A percentile compares a stretch with the other conserved stretches of the same genome.
Evolutionary conservation across 306 rosid genomes (phyloP).

Genomic region (Rubus parviflorus): DNA sequence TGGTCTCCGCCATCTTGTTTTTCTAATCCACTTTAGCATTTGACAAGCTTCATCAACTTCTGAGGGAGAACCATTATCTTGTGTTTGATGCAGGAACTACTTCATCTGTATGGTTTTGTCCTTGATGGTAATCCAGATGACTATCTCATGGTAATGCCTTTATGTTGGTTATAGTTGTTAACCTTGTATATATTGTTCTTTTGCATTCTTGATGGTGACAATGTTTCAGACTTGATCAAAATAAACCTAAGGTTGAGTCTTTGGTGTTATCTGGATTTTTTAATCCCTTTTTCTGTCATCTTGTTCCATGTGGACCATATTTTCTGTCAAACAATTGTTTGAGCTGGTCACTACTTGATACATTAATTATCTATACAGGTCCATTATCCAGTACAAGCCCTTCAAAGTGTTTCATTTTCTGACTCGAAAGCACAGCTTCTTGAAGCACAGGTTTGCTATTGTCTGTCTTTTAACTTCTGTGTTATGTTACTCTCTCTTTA

Average conservation of each 20-base stretch:
- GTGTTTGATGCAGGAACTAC: constrained; percentile 74
- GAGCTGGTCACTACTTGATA: not conserved
- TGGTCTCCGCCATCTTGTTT: not conserved
- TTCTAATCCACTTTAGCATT: not conserved
- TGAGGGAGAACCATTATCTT: constrained; percentile 25
- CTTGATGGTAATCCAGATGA: constrained; percentile 81
- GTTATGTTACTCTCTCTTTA: not conserved
- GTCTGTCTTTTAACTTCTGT: constrained; percentile 13
- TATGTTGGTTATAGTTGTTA: constrained; percentile 11
- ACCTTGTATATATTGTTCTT: constrained; percentile 2
- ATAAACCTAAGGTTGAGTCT: not conserved
- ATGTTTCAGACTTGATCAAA: constrained; percentile 15
- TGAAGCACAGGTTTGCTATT: constrained; percentile 69
- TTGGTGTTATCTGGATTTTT: not conserved
- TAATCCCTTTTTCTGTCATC: not conserved
- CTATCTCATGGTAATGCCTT: constrained; percentile 83
- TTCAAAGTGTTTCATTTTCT: constrained; percentile 53
- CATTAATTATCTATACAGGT: constrained; percentile 50
- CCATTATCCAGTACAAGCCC: constrained; percentile 84
- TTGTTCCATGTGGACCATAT: constrained; percentile 1
- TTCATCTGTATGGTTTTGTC: constrained; percentile 86
- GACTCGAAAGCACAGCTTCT: constrained; percentile 82
- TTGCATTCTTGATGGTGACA: not conserved
- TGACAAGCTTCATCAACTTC: constrained; percentile 9
- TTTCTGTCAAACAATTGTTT: not conserved